Conservation (phyloP, 495 filamentous ascomycete genomes). For the Penicillium mononematosum region DNA sequence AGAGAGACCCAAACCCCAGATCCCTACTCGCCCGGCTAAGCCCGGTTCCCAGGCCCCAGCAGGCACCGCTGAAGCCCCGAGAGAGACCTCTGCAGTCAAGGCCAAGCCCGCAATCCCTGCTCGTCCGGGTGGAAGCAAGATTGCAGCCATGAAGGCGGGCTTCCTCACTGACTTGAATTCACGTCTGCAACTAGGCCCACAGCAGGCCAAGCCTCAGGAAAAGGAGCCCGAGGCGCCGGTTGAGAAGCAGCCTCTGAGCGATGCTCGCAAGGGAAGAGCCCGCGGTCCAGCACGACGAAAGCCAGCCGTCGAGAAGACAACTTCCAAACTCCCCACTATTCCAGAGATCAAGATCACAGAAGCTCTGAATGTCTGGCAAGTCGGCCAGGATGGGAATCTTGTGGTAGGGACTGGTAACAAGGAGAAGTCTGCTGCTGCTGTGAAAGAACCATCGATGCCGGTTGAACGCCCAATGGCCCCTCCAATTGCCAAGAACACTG, state of each 20-base stretch:
- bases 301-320: constrained; percentile 47
- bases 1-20: constrained; percentile 75
- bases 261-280: constrained; percentile 87
- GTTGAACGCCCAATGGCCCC: constrained; percentile 31
- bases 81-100: constrained; percentile 42
- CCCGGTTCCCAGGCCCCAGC: constrained; percentile 39
- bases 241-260: constrained; percentile 74
- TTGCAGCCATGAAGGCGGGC: constrained; percentile 83
- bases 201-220: constrained; percentile 66
- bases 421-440: constrained; percentile 21
- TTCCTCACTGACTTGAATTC: constrained; percentile 91
- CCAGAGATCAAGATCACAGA: constrained; percentile 48
- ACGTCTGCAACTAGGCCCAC: constrained; percentile 77
- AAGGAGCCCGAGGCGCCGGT: constrained; percentile 59
- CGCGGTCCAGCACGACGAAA: constrained; percentile 82
- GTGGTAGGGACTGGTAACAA: constrained; percentile 33
- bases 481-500: constrained; percentile 53
- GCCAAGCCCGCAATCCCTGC: constrained; percentile 79
- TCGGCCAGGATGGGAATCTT: constrained; percentile 46
- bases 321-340: constrained; percentile 35
- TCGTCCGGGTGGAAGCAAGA: constrained; percentile 75
- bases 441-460: constrained; percentile 14
- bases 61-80: constrained; percentile 35
- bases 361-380: constrained; percentile 52
- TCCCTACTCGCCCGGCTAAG: constrained; percentile 70